Conservation (phyloP, 1,284 basidiomycete genomes). For the Fereydounia khargensis region DNA sequence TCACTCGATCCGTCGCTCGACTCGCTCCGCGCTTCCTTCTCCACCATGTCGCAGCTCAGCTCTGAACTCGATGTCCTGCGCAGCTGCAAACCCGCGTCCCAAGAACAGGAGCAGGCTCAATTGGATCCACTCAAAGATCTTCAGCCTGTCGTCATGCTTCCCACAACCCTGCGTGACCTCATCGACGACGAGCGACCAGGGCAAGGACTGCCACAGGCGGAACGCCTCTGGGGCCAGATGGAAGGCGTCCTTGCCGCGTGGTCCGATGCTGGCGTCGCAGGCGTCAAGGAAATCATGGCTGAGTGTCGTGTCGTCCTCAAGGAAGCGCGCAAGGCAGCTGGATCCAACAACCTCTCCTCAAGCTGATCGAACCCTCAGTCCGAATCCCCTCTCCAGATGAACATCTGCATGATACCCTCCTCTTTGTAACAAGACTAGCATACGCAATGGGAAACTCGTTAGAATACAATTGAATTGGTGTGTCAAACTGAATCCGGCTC, state of each 20-base stretch:
- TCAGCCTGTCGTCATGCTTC: constrained; percentile 35
- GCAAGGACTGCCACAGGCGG: constrained; percentile 29
- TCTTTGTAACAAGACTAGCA: no score
- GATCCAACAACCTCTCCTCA: no score
- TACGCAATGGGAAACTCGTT: no score
- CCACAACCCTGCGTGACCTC: constrained; percentile 26
- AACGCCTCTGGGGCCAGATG: constrained; percentile 36
- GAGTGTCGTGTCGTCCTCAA: constrained; percentile 38
- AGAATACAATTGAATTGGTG: no score
- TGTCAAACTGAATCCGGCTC: no score
- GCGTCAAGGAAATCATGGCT: constrained; percentile 33
- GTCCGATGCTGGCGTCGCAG: constrained; percentile 35
- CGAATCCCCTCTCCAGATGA: no score
- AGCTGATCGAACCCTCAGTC: no score
- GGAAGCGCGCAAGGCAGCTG: constrained; percentile 19
- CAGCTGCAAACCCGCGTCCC: background rate
- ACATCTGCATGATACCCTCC: no score
- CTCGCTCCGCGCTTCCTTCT: constrained; percentile 26
- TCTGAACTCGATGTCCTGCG: constrained; percentile 20
- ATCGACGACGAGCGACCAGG: constrained; percentile 9
- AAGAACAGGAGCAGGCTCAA: background rate
- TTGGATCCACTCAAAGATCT: constrained; percentile 19
- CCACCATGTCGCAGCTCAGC: constrained; percentile 25
- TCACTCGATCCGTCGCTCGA: constrained; percentile 35
- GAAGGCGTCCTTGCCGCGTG: constrained; percentile 39